Evolutionary conservation across 2,329 filamentous ascomycete genomes (phyloP), one percentile per base, ranked within the genome.

Genomic region (Alternaria triticina): DNA sequence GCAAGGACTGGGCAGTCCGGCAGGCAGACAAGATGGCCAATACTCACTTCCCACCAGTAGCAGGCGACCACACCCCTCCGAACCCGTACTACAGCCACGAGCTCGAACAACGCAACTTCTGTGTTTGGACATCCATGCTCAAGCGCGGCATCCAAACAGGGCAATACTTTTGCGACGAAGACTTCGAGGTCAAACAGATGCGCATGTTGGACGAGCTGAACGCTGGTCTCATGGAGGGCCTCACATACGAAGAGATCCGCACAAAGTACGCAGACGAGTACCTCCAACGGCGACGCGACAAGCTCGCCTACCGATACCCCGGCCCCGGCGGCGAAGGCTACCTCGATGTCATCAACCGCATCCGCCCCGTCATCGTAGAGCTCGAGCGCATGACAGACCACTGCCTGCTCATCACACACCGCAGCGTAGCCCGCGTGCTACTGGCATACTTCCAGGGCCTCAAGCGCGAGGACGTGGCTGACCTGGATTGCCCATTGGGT

Each of bases 71-170:
- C 69, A 98, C 96, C 0, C 96, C 96, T 5, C 96, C 96, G 0
- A 98, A 99, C 74, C 96, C 96, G 0, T 93, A 97, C 76, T 90
- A 90, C 70, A 80, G 82, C 57, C 73, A 69, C 46, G 78, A 80
- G 13, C 65, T 69, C 20, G 80, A 82, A 27, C 87, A 92, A 74
- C 97, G 97, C 83, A 93, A 93, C 77, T 98, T 97, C 77, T 99
- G 96, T 79, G 93, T 99, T 15, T 99, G 96, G 96, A 97, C 95
- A 0, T 97, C 93, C 3, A 98, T 98, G 95, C 87, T 99, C 67
- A 91, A 92, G 77, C 91, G 96, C 68, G 94, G 92, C 64, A 90
- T 96, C 54, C 89, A 97, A 76, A 96, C 94, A 1, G 94, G 91
- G 0, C 89, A 96, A 68, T 91, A 91, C 78, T 99, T 98, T 78